These are phyloP conservation scores for Blastocystis sp. DNA, from an alignment of 352 stramenopile genomes.

Conservation along the genomic window DNA sequence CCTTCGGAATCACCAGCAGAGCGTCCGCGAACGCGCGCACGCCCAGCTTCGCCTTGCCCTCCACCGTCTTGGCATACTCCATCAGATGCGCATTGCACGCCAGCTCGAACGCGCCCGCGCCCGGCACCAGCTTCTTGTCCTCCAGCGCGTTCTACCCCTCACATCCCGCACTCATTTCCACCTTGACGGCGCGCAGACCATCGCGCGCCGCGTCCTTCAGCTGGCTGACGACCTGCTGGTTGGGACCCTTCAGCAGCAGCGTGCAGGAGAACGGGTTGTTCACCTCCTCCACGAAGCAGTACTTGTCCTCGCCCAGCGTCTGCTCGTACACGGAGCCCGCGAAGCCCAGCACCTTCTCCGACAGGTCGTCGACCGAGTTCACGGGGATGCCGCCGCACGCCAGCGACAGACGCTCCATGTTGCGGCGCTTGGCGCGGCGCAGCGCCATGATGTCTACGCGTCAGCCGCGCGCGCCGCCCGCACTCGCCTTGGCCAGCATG, in stretches of 20 bases:
- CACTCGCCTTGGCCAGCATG: conserved; percentile 95
- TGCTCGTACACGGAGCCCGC: conserved; percentile 95
- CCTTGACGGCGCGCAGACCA: conserved; percentile 91
- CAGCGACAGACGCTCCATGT: conserved; percentile 98
- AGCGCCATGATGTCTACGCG: conserved; percentile 88
- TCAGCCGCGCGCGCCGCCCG: background rate
- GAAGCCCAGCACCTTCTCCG: conserved; percentile 88
- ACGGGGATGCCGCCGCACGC: conserved; percentile 94
- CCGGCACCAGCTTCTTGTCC: conserved; percentile 89
- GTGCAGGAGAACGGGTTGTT: conserved; percentile 91
- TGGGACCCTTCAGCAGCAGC: conserved; percentile 95
- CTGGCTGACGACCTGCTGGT: conserved; percentile 94
- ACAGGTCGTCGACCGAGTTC: conserved; percentile 95
- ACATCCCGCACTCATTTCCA: background rate
- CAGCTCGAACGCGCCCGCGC: conserved; percentile 92
- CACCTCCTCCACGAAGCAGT: conserved; percentile 97
- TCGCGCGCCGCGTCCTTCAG: conserved; percentile 98
- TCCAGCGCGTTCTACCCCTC: conserved; percentile 88
- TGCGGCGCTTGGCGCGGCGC: conserved; percentile 93
- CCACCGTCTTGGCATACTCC: conserved; percentile 80
- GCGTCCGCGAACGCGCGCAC: conserved; percentile 95
- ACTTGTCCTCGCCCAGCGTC: conserved; percentile 96
- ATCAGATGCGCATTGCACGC: conserved; percentile 82
- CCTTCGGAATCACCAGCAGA: conserved; percentile 96
- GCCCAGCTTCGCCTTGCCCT: conserved; percentile 92